Evolutionary conservation across 495 filamentous ascomycete genomes (phyloP), one percentile per base, ranked within the genome.

Genomic region (Xylaria scruposa): DNA sequence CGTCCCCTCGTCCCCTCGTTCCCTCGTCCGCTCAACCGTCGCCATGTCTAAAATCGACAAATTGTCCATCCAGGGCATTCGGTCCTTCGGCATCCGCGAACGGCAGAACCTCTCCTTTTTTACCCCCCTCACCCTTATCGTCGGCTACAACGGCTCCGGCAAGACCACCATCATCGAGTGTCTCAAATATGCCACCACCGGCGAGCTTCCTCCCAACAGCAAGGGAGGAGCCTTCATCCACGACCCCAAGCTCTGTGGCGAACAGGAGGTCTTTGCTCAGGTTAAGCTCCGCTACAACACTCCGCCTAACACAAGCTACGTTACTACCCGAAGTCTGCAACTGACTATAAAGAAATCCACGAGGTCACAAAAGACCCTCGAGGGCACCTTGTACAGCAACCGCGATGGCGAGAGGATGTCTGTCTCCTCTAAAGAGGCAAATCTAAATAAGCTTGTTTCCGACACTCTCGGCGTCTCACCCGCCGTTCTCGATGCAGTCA

Each of bases 91-190:
- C 81, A 92, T 93, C 76, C 85, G 83, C 31, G 83, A 86, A 64
- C 89, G 85, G 67, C 90, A 97, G 83, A 91, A 88, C n/a, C 97
- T 99, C 33, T 87, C 92, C 68, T 98, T 99, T 79, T 86, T 94
- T 66, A 91, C 93, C 8, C 96, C 96, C 19, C 85, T 99, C 42
- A 99, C 96, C 9, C 86, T 99, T 64, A 98, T 99, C 73, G 96
- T 99, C 66, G 96, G 96, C 54, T 93, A 93, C 76, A 99, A 99
- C 85, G 96, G 96, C 68, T 97, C 95, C 10, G 96, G 97, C 54
- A 99, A 99, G 83, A 99, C 96, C 88, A 98, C 97, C 58, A 97
- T 99, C 79, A 98, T 99, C 82, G 96, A 99, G 80, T 97, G 96
- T 78, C 94, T 99, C 75, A 98, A 98, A 79, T 99, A 97, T 91